Conservation (phyloP, 352 stramenopile species). For the Phytophthora citricola region DNA sequence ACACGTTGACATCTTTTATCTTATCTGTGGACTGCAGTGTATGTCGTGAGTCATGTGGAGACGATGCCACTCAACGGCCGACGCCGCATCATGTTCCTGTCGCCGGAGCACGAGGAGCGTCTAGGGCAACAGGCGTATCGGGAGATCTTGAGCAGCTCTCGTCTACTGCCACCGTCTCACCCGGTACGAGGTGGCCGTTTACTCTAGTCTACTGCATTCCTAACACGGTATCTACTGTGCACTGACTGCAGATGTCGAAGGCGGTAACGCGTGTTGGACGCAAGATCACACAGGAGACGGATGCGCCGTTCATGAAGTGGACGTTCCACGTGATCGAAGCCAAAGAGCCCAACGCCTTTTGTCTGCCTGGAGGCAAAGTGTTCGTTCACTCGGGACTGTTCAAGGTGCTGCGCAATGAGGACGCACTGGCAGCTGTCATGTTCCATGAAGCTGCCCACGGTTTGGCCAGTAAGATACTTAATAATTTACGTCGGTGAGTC, state of each 20-base stretch:
- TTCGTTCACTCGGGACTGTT: conserved; percentile 82
- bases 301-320: conserved; percentile 68
- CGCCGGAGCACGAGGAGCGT: conserved; percentile 50
- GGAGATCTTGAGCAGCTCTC: conserved; percentile 50
- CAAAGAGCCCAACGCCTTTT: conserved; percentile 78
- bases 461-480: conserved; percentile 47
- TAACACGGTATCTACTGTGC: not conserved
- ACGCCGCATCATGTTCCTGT: conserved; percentile 72
- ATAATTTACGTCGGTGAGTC: not conserved
- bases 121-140: conserved; percentile 61
- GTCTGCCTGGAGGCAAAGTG: conserved; percentile 74
- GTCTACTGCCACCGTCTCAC: conserved; percentile 52
- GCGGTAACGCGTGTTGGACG: conserved; percentile 62
- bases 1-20: not conserved
- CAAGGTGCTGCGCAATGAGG: conserved; percentile 66
- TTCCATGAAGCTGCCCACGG: conserved; percentile 80
- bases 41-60: conserved; percentile 59
- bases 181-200: conserved; percentile 35
- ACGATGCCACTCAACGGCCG: conserved; percentile 67
- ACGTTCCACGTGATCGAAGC: conserved; percentile 74
- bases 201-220: conserved; percentile 1
- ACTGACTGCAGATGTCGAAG: conserved; percentile 50
- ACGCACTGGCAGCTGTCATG: conserved; percentile 69
- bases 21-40: conserved; percentile 16
- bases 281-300: conserved; percentile 57